phyloP scores from a whole-genome alignment of 148 eudicot genomes.

The Cornus controversa region DNA sequence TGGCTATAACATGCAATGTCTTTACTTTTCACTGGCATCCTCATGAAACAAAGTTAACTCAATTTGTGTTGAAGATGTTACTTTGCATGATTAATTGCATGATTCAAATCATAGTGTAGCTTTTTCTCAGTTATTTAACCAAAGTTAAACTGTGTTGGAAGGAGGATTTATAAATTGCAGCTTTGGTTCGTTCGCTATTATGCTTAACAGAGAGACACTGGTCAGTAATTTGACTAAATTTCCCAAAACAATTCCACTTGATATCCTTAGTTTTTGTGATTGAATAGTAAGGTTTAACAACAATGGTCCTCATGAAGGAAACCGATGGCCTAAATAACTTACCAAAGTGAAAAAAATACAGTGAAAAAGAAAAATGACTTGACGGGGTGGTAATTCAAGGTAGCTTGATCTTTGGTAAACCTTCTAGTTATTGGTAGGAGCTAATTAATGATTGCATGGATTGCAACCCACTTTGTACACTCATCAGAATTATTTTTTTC shows the following conservation, averaged over 20 bases:
- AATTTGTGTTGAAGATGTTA: not conserved
- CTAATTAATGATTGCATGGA: not conserved
- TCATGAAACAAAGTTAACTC: not conserved
- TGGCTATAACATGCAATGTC: not conserved
- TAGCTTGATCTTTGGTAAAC: not conserved
- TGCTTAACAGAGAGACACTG: too few species aligned
- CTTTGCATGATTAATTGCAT: not conserved
- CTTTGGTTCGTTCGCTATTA: not conserved
- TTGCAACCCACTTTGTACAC: not conserved
- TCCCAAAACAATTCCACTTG: too few species aligned
- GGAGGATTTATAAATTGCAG: not conserved
- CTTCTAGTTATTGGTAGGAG: not conserved
- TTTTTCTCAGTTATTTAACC: not conserved
- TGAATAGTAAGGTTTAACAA: not conserved
- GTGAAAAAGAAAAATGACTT: not conserved
- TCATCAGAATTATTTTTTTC: not conserved
- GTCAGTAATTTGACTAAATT: not conserved
- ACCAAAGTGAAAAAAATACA: not conserved
- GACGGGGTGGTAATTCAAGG: not conserved
- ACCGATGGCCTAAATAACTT: not conserved
- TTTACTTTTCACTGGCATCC: conserved; percentile 1
- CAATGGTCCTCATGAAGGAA: not conserved
- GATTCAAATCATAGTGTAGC: not conserved
- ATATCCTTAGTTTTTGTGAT: too few species aligned
- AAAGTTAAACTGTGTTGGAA: not conserved